A percentile compares a stretch with the other conserved stretches of the same genome.
These are phyloP conservation scores for Xylariaceae sp. DNA, from an alignment of 2,329 filamentous ascomycete species.

Conservation along the genomic window DNA sequence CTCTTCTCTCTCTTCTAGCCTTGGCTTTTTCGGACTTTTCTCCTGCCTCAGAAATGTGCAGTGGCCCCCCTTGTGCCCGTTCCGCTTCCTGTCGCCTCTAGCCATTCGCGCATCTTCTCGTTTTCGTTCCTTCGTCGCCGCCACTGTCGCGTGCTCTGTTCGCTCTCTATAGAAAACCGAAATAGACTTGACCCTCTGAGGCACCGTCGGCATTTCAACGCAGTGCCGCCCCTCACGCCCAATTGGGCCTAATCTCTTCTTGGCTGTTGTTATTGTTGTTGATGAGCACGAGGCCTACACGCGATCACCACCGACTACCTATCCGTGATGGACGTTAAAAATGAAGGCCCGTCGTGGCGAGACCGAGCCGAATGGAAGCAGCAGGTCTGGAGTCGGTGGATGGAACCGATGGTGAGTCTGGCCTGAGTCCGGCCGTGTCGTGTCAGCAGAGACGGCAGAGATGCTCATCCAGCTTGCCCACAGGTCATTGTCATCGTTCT, in stretches of 20 bases:
- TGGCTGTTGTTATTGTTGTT: neutral
- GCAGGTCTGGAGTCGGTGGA: conserved; percentile 25
- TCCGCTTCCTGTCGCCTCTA: neutral
- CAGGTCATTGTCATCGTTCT: conserved; percentile 37
- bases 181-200: neutral
- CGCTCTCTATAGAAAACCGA: neutral
- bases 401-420: conserved; percentile 22
- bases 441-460: neutral
- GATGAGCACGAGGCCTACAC: conserved; percentile 6
- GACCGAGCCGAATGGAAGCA: conserved; percentile 24
- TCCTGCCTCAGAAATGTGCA: conserved; percentile 6
- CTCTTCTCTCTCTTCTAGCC: neutral
- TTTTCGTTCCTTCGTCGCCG: conserved; percentile 4
- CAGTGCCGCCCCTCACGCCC: neutral
- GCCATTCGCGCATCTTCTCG: conserved; percentile 5
- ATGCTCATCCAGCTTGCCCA: conserved; percentile 1
- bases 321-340: conserved; percentile 13
- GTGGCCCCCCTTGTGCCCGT: conserved; percentile 4
- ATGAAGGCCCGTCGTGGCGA: conserved; percentile 20
- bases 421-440: neutral
- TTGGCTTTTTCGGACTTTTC: conserved; percentile 1
- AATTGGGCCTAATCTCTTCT: neutral
- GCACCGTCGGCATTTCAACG: neutral
- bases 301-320: neutral
- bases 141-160: conserved; percentile 10